Conservation (phyloP, 345 rosid species). For the Salix exigua region DNA sequence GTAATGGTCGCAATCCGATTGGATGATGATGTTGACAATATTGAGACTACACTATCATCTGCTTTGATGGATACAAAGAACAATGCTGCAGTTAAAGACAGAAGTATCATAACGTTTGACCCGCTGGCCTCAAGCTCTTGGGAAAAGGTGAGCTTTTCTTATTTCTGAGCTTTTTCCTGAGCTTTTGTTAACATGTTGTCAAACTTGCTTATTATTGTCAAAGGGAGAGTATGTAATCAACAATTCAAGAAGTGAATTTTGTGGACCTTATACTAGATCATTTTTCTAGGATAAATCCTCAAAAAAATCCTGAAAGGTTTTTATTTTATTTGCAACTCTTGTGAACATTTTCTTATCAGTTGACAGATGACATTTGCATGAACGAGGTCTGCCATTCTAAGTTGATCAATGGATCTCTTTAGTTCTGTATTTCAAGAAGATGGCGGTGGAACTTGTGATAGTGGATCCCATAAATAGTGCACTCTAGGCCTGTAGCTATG, state of each 20-base stretch:
- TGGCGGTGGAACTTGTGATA: neutral
- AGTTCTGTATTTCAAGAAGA: neutral
- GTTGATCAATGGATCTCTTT: neutral
- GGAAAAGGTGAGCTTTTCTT: conserved; percentile 65
- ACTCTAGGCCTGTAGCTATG: neutral
- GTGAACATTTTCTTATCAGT: neutral
- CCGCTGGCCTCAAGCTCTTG: conserved; percentile 93
- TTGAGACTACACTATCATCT: conserved; percentile 56
- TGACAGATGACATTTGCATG: neutral
- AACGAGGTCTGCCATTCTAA: neutral
- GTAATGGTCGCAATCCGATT: conserved; percentile 81
- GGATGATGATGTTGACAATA: conserved; percentile 66
- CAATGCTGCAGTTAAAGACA: conserved; percentile 39
- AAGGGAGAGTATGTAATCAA: neutral
- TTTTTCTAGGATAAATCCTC: neutral
- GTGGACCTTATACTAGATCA: neutral
- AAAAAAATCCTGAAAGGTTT: neutral
- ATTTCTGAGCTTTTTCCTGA: neutral
- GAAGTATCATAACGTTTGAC: conserved; percentile 54
- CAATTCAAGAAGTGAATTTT: neutral
- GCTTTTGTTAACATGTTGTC: neutral
- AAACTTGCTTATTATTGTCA: neutral
- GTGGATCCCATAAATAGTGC: neutral
- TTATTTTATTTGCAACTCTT: neutral
- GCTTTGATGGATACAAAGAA: conserved; percentile 53